phyloP scores from a whole-genome alignment of 371 early-diverging fungal genomes.

The Circinella umbellata region DNA sequence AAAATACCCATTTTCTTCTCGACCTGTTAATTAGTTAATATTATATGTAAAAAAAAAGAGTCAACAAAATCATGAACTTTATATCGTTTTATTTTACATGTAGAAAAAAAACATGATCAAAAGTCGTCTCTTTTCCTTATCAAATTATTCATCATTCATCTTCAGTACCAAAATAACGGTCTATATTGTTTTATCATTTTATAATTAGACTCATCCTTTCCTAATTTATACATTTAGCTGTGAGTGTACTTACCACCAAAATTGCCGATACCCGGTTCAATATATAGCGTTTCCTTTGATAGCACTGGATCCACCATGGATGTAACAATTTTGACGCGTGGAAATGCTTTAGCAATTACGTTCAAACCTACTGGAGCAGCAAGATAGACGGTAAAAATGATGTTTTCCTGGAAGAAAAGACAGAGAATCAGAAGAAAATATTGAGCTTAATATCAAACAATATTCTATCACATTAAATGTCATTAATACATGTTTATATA shows the following conservation, averaged over 20 bases:
- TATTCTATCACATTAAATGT: not conserved
- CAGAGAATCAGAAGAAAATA: slow-evolving; percentile 2
- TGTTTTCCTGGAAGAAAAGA: slow-evolving; percentile 54
- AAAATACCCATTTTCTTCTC: too few species aligned
- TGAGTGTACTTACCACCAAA: slow-evolving; percentile 65
- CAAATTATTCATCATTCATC: not conserved
- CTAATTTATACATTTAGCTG: too few species aligned
- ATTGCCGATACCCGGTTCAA: slow-evolving; percentile 89
- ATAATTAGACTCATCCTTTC: too few species aligned
- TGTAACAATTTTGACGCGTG: slow-evolving; percentile 79
- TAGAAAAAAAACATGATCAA: too few species aligned
- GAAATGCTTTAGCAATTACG: slow-evolving; percentile 82
- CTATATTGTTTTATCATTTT: slow-evolving; percentile 19
- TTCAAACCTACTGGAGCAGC: slow-evolving; percentile 79
- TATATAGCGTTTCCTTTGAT: slow-evolving; percentile 65
- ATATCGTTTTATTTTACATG: too few species aligned
- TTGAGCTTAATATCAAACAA: too few species aligned
- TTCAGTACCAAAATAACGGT: slow-evolving; percentile 60
- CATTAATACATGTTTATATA: slow-evolving; percentile 17
- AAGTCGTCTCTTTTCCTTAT: too few species aligned
- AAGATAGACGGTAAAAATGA: slow-evolving; percentile 82
- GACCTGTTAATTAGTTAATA: too few species aligned
- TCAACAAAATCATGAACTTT: too few species aligned
- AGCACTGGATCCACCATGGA: slow-evolving; percentile 75
- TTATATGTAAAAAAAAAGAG: too few species aligned